A percentile compares a stretch with the other conserved stretches of the same genome.
Conservation (phyloP, 768 basidiomycete species). For the Termitomyces sp. region DNA sequence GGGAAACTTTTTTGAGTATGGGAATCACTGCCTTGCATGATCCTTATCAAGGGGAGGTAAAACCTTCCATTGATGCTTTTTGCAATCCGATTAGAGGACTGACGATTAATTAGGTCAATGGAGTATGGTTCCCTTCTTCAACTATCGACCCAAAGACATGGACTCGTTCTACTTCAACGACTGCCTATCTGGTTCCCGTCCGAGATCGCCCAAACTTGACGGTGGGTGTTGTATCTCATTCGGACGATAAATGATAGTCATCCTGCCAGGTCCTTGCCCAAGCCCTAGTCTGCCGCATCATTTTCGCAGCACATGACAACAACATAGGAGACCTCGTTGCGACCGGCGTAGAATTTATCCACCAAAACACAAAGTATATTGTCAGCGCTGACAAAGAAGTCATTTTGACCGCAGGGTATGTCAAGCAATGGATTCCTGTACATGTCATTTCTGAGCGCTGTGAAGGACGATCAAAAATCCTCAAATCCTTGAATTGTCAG, state of each 20-base stretch:
- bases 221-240: slow-evolving; percentile 7
- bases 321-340: slow-evolving; percentile 26
- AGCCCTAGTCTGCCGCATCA: slow-evolving; percentile 22
- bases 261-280: slow-evolving; percentile 12
- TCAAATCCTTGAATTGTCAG: slow-evolving; percentile 18
- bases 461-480: slow-evolving; percentile 13
- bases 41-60: slow-evolving; percentile 25
- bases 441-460: not conserved
- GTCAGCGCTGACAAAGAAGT: slow-evolving; percentile 45
- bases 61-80: not conserved
- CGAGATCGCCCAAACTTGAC: slow-evolving; percentile 8
- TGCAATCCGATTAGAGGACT: not conserved
- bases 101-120: slow-evolving; percentile 16
- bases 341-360: slow-evolving; percentile 41
- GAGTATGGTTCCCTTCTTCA: slow-evolving; percentile 9
- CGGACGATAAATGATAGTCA: not conserved
- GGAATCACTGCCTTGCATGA: slow-evolving; percentile 21
- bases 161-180: slow-evolving; percentile 24
- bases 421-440: not conserved
- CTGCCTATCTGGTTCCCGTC: slow-evolving; percentile 18
- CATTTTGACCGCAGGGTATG: slow-evolving; percentile 39
- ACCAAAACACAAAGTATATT: slow-evolving; percentile 21
- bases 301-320: slow-evolving; percentile 17
- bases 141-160: slow-evolving; percentile 22
- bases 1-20: slow-evolving; percentile 20